Percentiles rank a stretch among this genome's conserved stretches.
Conservation (phyloP, 306 rosid species). For the Herpetospermum pedunculosum region DNA sequence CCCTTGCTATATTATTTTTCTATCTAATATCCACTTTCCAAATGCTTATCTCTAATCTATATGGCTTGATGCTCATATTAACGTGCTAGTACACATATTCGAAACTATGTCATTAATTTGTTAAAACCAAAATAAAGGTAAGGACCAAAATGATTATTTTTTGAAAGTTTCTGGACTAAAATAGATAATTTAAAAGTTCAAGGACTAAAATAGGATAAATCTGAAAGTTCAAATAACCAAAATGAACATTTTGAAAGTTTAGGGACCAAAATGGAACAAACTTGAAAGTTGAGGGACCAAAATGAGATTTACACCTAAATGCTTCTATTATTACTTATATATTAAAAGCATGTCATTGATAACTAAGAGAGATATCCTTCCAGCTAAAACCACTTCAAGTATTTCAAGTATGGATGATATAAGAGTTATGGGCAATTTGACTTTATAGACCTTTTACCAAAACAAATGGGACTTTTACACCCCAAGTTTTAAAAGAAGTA, state of each 20-base stretch:
- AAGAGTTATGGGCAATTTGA: background rate
- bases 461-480: too few relatives aligned
- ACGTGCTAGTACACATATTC: too few relatives aligned
- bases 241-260: background rate
- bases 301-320: background rate
- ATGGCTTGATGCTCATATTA: too few relatives aligned
- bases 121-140: too few relatives aligned
- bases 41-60: too few relatives aligned
- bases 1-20: background rate
- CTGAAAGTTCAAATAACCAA: background rate
- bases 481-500: too few relatives aligned
- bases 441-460: too few relatives aligned
- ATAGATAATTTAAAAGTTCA: too few relatives aligned
- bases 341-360: background rate
- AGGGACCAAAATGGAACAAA: background rate
- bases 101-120: too few relatives aligned
- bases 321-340: background rate
- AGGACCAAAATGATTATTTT: too few relatives aligned
- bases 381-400: background rate
- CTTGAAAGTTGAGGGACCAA: background rate
- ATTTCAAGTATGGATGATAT: background rate
- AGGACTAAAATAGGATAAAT: background rate
- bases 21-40: too few relatives aligned
- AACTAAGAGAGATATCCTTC: background rate
- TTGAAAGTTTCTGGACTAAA: too few relatives aligned